Percentiles rank a stretch among this genome's conserved stretches.
Evolutionary conservation across 257 asterid species (phyloP).

Genomic region (Lithospermum erythrorhizon): DNA sequence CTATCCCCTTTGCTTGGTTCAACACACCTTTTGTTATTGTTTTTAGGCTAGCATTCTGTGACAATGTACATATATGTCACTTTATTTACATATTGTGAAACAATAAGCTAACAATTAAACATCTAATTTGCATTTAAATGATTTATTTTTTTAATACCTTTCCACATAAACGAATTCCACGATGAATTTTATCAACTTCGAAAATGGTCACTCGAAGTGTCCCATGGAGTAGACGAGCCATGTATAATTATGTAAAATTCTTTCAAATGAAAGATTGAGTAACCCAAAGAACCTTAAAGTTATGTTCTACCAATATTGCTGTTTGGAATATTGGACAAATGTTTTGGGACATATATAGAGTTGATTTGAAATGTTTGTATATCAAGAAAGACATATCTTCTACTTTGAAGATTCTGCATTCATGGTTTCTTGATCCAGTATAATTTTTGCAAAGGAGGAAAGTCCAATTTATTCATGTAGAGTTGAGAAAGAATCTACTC

Average conservation of each 20-base stretch:
- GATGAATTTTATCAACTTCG: conserved; percentile 39
- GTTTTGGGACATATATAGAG: neutral
- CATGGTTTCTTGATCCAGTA: neutral
- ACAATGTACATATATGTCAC: neutral
- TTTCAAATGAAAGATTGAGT: too few relatives aligned
- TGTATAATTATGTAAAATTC: too few relatives aligned
- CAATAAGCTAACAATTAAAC: neutral
- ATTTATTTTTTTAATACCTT: conserved; percentile 21
- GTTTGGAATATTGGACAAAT: neutral
- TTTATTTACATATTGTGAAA: neutral
- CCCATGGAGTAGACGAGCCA: conserved; percentile 53
- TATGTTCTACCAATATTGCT: neutral
- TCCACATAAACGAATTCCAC: conserved; percentile 38
- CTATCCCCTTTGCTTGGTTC: conserved; percentile 33
- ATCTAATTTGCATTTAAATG: neutral
- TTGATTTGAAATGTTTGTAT: neutral
- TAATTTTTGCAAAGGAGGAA: too few relatives aligned
- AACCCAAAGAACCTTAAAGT: too few relatives aligned
- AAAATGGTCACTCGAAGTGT: conserved; percentile 49
- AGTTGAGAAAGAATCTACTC: neutral
- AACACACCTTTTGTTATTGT: conserved; percentile 26
- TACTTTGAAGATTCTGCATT: conserved; percentile 4
- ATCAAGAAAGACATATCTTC: conserved; percentile 26
- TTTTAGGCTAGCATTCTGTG: conserved; percentile 29
- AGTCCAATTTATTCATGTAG: neutral